Conservation (phyloP, 2,329 filamentous ascomycete genomes). For the Penicillium sp. region DNA sequence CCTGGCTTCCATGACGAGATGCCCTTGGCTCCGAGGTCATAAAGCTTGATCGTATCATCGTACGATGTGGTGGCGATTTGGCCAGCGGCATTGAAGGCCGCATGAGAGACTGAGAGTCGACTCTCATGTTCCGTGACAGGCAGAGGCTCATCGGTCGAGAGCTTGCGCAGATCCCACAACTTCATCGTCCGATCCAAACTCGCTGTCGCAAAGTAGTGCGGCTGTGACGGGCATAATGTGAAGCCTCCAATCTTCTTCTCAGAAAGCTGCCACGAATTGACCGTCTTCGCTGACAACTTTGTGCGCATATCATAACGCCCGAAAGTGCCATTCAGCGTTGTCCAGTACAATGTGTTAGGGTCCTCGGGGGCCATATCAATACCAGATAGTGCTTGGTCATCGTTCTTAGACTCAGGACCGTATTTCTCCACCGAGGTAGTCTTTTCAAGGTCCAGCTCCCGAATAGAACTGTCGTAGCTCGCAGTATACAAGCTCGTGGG, state of each 20-base stretch:
- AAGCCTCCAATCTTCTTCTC: constrained; percentile 98
- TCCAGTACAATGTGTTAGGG: constrained; percentile 78
- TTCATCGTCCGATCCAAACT: constrained; percentile 87
- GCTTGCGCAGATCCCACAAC: constrained; percentile 85
- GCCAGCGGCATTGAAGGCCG: constrained; percentile 81
- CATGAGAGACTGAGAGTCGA: constrained; percentile 84
- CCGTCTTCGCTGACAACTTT: constrained; percentile 51
- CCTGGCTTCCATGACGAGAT: constrained; percentile 62
- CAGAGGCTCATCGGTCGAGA: constrained; percentile 64
- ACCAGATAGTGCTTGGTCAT: constrained; percentile 79
- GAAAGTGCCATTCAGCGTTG: constrained; percentile 78
- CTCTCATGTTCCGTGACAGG: constrained; percentile 81
- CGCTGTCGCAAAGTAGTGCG: constrained; percentile 84
- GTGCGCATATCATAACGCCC: constrained; percentile 78
- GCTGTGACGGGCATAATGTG: constrained; percentile 74
- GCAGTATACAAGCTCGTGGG: constrained; percentile 76
- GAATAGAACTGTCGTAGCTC: constrained; percentile 91
- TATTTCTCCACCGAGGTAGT: constrained; percentile 80
- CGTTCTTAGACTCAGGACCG: constrained; percentile 67
- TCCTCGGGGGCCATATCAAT: constrained; percentile 75
- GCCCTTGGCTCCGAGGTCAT: constrained; percentile 67
- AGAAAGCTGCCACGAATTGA: constrained; percentile 72
- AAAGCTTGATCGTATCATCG: constrained; percentile 92
- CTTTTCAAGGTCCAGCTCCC: constrained; percentile 80
- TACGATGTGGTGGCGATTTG: constrained; percentile 91